A percentile compares a stretch with the other conserved stretches of the same genome.
Conservation (phyloP, 148 eudicot genomes). For the Camellia lanceoleosa region DNA sequence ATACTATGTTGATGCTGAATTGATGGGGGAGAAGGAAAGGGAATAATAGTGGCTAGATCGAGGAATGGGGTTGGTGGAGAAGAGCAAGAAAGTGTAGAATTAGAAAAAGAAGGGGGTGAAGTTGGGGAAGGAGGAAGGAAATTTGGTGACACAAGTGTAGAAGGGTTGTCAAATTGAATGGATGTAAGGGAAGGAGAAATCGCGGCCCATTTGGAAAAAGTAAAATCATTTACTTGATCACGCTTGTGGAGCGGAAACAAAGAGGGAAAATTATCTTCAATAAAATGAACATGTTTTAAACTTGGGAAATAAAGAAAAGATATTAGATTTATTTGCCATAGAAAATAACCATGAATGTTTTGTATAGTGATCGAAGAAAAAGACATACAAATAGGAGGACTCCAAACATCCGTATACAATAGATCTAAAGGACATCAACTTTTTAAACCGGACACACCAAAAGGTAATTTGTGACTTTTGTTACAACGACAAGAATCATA, state of each 20-base stretch:
- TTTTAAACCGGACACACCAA: slow-evolving; percentile 7
- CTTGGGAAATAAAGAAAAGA: too few relatives aligned
- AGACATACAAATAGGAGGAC: too few relatives aligned
- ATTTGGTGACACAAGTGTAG: not conserved
- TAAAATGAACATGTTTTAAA: slow-evolving; percentile 3
- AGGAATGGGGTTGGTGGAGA: not conserved
- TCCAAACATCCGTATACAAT: too few relatives aligned
- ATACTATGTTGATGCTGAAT: too few relatives aligned
- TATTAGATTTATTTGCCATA: too few relatives aligned
- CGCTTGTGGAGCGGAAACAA: not conserved
- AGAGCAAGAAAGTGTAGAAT: too few relatives aligned
- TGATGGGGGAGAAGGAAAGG: not conserved
- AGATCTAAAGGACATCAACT: not conserved
- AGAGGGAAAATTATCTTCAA: slow-evolving; percentile 1
- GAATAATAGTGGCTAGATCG: not conserved
- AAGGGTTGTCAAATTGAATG: not conserved
- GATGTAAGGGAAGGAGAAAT: not conserved
- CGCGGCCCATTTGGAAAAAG: not conserved
- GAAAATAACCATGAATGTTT: too few relatives aligned
- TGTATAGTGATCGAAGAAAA: too few relatives aligned
- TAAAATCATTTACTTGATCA: not conserved
- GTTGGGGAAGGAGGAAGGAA: not conserved
- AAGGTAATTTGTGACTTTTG: slow-evolving; percentile 18
- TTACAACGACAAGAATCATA: slow-evolving; percentile 12
- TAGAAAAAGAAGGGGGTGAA: too few relatives aligned